These are phyloP conservation scores for Pythium phragmiticola DNA, from an alignment of 352 stramenopile genomes.

Conservation along the genomic window DNA sequence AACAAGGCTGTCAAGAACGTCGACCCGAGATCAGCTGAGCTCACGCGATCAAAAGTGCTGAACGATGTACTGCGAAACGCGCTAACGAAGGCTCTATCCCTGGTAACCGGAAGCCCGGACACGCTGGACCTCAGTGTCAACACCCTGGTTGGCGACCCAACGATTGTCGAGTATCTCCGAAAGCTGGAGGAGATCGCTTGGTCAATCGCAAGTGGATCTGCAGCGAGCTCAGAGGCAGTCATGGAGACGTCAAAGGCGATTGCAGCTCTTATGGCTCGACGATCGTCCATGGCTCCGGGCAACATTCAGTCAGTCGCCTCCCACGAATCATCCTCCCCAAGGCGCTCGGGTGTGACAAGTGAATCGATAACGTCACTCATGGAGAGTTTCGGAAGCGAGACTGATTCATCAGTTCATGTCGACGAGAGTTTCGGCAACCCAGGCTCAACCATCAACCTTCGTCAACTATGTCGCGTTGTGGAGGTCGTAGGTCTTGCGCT, in stretches of 20 bases:
- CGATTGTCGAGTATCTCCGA: conserved; percentile 53
- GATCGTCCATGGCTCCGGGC: conserved; percentile 20
- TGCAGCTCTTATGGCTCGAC: conserved; percentile 6
- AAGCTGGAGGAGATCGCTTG: conserved; percentile 50
- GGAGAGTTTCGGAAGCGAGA: conserved; percentile 30
- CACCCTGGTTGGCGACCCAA: conserved; percentile 41
- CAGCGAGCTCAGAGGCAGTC: conserved; percentile 11
- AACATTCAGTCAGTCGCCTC: not conserved
- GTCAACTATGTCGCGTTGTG: conserved; percentile 43
- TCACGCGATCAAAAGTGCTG: conserved; percentile 65
- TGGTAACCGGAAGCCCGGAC: conserved; percentile 27
- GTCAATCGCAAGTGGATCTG: conserved; percentile 21
- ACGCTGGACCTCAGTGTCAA: conserved; percentile 36
- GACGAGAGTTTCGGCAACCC: conserved; percentile 1
- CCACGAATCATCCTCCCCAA: conserved; percentile 1
- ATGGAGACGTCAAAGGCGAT: conserved; percentile 19
- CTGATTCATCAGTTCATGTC: conserved; percentile 36
- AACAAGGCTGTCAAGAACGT: conserved; percentile 91
- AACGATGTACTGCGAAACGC: conserved; percentile 69
- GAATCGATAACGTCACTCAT: conserved; percentile 11
- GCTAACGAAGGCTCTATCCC: conserved; percentile 56
- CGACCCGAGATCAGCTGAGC: conserved; percentile 71
- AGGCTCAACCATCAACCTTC: conserved; percentile 30
- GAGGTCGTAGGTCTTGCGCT: conserved; percentile 54
- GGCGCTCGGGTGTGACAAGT: conserved; percentile 15